These are phyloP conservation scores for Volvox carteri DNA, from an alignment of 163 green algal genomes.

Conservation along the genomic window DNA sequence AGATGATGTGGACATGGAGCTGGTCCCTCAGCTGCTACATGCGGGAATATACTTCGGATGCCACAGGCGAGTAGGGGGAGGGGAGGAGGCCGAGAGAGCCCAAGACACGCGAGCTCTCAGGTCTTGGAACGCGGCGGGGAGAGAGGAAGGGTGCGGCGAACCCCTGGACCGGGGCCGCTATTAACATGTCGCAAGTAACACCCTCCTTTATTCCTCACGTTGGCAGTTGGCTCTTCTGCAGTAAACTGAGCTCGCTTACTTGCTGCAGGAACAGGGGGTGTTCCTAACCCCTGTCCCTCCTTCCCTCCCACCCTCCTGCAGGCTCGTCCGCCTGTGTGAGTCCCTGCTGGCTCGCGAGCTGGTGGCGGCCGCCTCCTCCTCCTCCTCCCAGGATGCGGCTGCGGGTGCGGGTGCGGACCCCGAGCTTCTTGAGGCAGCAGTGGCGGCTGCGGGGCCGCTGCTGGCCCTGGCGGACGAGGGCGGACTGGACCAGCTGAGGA, in stretches of 20 bases:
- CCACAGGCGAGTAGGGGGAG: slow-evolving; percentile 11
- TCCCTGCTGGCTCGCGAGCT: slow-evolving; percentile 42
- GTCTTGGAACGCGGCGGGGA: no score
- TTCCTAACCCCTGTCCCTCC: not conserved
- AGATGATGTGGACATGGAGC: not conserved
- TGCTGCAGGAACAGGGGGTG: no score
- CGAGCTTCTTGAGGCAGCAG: slow-evolving; percentile 19
- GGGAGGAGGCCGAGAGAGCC: no score
- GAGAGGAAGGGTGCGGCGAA: no score
- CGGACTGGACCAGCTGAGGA: slow-evolving; percentile 48
- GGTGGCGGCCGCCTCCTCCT: not conserved
- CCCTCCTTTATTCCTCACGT: no score
- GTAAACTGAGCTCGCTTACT: no score
- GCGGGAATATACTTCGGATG: slow-evolving; percentile 48
- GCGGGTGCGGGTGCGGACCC: not conserved
- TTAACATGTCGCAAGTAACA: no score
- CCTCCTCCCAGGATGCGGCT: not conserved
- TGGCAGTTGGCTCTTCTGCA: no score
- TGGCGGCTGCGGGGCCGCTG: slow-evolving; percentile 39
- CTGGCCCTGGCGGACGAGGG: slow-evolving; percentile 52
- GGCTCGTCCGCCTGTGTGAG: slow-evolving; percentile 55
- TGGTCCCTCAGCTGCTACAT: slow-evolving; percentile 49
- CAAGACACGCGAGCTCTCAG: no score
- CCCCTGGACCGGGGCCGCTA: no score
- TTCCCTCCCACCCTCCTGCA: slow-evolving; percentile 9